Conservation (phyloP, 257 asterid species). For the Haberlea rhodopensis region DNA sequence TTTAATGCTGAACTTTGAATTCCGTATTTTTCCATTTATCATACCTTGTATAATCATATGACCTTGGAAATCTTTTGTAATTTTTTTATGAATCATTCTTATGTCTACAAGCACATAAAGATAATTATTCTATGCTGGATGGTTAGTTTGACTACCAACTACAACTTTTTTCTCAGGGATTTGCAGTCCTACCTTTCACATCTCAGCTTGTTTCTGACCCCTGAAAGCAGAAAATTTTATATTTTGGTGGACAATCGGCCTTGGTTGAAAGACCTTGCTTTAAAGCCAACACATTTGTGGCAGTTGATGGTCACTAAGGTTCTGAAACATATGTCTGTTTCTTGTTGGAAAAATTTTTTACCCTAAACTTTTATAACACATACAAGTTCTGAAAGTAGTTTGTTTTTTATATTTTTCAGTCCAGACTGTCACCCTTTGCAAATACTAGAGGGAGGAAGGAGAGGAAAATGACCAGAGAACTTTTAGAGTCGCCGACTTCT, state of each 20-base stretch:
- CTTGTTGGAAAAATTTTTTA: conserved; percentile 14
- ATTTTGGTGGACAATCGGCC: conserved; percentile 93
- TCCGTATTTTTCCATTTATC: not conserved
- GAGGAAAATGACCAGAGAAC: conserved; percentile 38
- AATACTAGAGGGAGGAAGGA: conserved; percentile 66
- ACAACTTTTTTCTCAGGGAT: conserved; percentile 52
- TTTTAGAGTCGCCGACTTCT: conserved; percentile 35
- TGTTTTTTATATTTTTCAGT: conserved; percentile 47
- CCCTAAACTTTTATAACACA: not conserved
- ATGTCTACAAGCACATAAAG: conserved; percentile 4
- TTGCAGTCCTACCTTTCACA: conserved; percentile 95
- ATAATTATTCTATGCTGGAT: conserved; percentile 1
- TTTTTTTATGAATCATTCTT: not conserved
- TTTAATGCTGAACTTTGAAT: not conserved
- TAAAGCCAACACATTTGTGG: conserved; percentile 86
- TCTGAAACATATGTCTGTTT: conserved; percentile 25
- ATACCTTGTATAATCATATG: not conserved
- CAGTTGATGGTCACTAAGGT: conserved; percentile 99
- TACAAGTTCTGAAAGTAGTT: conserved; percentile 13
- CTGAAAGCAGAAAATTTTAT: conserved; percentile 70
- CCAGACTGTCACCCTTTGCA: conserved; percentile 93
- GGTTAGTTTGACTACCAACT: conserved; percentile 7
- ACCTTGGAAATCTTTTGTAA: not conserved
- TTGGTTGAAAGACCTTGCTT: conserved; percentile 79
- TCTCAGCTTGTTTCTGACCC: conserved; percentile 73